Percentiles rank a stretch among this genome's conserved stretches.
Evolutionary conservation across 768 basidiomycete genomes (phyloP).

Genomic region (Mycena crocata): DNA sequence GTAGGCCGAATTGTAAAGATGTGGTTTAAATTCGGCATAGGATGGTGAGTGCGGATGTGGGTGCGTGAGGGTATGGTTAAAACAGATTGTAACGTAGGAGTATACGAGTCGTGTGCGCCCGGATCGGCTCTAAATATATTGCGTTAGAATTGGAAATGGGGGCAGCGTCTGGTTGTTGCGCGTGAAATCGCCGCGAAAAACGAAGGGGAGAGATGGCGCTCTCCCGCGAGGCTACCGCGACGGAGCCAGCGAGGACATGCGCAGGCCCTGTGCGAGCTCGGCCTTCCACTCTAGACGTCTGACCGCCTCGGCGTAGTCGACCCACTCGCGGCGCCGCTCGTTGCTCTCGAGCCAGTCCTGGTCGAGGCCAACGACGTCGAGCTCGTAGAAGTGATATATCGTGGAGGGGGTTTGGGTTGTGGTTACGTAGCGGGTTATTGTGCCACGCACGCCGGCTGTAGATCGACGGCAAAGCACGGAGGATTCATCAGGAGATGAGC

Average conservation of each 20-base stretch:
- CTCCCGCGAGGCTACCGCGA: slow-evolving; percentile 49
- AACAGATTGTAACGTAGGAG: slow-evolving; percentile 29
- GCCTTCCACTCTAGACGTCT: slow-evolving; percentile 83
- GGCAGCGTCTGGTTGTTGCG: slow-evolving; percentile 8
- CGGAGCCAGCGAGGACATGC: slow-evolving; percentile 77
- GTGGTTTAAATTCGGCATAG: slow-evolving; percentile 4
- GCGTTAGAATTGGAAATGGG: slow-evolving; percentile 17
- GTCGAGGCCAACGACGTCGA: slow-evolving; percentile 83
- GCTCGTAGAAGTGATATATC: slow-evolving; percentile 92
- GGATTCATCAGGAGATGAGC: slow-evolving; percentile 75
- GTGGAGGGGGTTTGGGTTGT: slow-evolving; percentile 83
- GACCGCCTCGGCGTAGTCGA: slow-evolving; percentile 86
- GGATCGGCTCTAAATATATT: slow-evolving; percentile 25
- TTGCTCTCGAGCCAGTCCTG: slow-evolving; percentile 84
- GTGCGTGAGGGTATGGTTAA: slow-evolving; percentile 27
- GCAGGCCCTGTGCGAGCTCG: slow-evolving; percentile 84
- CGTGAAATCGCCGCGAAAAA: not conserved
- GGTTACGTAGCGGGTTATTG: slow-evolving; percentile 85
- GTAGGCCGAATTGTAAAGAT: not conserved
- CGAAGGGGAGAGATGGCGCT: not conserved
- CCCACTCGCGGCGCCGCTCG: slow-evolving; percentile 88
- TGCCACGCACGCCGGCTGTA: slow-evolving; percentile 90
- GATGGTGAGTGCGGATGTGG: not conserved
- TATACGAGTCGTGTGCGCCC: slow-evolving; percentile 24
- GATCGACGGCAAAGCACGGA: slow-evolving; percentile 49